Conservation (phyloP, 139 green algal species). For the Coelastrella sp. region DNA sequence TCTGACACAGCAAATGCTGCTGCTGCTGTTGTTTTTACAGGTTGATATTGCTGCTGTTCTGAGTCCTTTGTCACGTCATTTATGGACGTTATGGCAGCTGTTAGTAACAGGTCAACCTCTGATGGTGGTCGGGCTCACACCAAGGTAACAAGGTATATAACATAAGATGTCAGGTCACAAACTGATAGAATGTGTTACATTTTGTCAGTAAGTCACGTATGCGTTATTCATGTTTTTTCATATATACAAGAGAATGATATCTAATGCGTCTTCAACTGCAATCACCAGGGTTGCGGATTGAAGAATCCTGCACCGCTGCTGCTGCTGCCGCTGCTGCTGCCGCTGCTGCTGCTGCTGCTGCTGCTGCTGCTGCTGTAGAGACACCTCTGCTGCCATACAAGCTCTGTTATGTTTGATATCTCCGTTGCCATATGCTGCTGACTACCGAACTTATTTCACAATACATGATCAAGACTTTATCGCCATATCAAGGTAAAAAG, state of each 20-base stretch:
- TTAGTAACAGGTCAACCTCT: slow-evolving; percentile 83
- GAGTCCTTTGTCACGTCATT: slow-evolving; percentile 43
- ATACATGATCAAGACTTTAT: slow-evolving; percentile 90
- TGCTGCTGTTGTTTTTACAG: too few relatives aligned
- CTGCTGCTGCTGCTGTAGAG: slow-evolving; percentile 22
- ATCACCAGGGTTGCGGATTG: not conserved
- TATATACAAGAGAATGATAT: not conserved
- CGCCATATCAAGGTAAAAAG: slow-evolving; percentile 59
- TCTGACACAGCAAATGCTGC: too few relatives aligned
- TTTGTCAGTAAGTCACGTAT: not conserved
- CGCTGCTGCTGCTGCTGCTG: slow-evolving; percentile 5
- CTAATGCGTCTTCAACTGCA: not conserved
- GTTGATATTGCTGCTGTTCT: slow-evolving; percentile 37
- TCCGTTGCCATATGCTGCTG: slow-evolving; percentile 82
- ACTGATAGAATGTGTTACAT: not conserved
- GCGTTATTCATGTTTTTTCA: not conserved
- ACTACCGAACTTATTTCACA: slow-evolving; percentile 94
- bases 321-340: slow-evolving; percentile 16
- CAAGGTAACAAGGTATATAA: slow-evolving; percentile 30
- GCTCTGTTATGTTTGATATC: slow-evolving; percentile 80
- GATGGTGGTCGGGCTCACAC: slow-evolving; percentile 80
- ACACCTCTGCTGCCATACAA: slow-evolving; percentile 73
- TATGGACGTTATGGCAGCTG: slow-evolving; percentile 92
- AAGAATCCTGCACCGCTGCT: not conserved
- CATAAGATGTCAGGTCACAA: not conserved